phyloP scores from a whole-genome alignment of 192 early-diverging fungal species.

The Backusella macrospora region DNA sequence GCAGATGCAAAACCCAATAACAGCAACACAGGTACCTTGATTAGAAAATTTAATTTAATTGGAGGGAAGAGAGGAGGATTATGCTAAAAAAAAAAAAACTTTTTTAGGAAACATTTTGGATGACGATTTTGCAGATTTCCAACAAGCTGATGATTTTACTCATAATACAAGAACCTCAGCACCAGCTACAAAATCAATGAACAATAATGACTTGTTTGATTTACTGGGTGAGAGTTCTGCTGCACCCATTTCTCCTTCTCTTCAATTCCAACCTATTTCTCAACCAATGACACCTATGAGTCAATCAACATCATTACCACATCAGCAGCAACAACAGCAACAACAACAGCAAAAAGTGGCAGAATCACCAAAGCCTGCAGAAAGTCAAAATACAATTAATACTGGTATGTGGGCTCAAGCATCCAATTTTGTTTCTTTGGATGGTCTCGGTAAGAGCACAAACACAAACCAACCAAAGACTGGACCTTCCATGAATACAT shows the following conservation, averaged over 20 bases:
- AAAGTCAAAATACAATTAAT: constrained; percentile 11
- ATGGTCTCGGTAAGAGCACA: constrained; percentile 67
- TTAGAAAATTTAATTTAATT: background rate
- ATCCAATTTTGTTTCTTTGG: constrained; percentile 69
- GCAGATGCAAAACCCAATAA: constrained; percentile 24
- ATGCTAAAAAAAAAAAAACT: background rate
- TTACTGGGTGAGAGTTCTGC: constrained; percentile 29
- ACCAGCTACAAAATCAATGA: constrained; percentile 30
- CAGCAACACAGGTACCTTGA: background rate
- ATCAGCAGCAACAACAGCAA: constrained; percentile 14
- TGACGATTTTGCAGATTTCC: constrained; percentile 73
- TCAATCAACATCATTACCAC: background rate
- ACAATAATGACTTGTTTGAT: constrained; percentile 34
- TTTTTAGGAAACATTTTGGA: constrained; percentile 21
- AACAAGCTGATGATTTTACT: constrained; percentile 50
- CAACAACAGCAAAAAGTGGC: constrained; percentile 14
- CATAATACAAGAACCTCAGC: constrained; percentile 4
- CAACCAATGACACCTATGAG: constrained; percentile 20
- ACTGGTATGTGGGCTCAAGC: constrained; percentile 73
- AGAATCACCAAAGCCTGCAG: constrained; percentile 26
- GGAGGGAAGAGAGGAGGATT: background rate
- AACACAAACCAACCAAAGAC: constrained; percentile 39
- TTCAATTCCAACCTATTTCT: constrained; percentile 15
- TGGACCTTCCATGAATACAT: constrained; percentile 63
- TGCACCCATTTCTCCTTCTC: background rate